Conservation (phyloP, 768 basidiomycete genomes). For the Suillus brevipes region DNA sequence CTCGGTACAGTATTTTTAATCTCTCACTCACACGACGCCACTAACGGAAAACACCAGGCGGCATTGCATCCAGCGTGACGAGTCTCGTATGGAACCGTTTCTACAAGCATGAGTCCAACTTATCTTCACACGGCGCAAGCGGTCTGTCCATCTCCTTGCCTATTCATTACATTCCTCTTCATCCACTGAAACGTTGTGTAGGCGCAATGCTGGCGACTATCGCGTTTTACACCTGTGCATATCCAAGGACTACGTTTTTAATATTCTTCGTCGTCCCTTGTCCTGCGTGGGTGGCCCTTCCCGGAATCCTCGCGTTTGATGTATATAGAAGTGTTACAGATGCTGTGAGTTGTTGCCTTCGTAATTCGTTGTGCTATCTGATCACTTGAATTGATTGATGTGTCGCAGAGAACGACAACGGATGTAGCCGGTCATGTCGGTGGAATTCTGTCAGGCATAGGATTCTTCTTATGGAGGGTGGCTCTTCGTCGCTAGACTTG, state of each 20-base stretch:
- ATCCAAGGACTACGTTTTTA: slow-evolving; percentile 63
- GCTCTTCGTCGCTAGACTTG: slow-evolving; percentile 26
- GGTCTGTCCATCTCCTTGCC: slow-evolving; percentile 42
- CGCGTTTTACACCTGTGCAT: slow-evolving; percentile 71
- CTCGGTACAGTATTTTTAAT: slow-evolving; percentile 56
- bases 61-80: slow-evolving; percentile 53
- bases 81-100: slow-evolving; percentile 48
- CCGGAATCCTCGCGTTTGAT: slow-evolving; percentile 50
- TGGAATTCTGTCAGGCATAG: slow-evolving; percentile 61
- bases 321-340: slow-evolving; percentile 37
- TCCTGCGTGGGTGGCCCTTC: slow-evolving; percentile 75
- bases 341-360: slow-evolving; percentile 26
- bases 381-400: not conserved
- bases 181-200: slow-evolving; percentile 25
- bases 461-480: slow-evolving; percentile 44
- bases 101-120: slow-evolving; percentile 23
- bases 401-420: slow-evolving; percentile 46
- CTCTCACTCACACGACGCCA: not conserved
- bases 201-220: slow-evolving; percentile 72
- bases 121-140: slow-evolving; percentile 66
- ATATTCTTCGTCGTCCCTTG: slow-evolving; percentile 78
- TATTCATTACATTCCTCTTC: slow-evolving; percentile 3
- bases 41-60: slow-evolving; percentile 44
- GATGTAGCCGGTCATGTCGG: slow-evolving; percentile 72
- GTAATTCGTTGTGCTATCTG: not conserved